Evolutionary conservation across 2,329 filamentous ascomycete species (phyloP), one percentile per base, ranked within the genome.

Genomic region (Apiospora sp.): DNA sequence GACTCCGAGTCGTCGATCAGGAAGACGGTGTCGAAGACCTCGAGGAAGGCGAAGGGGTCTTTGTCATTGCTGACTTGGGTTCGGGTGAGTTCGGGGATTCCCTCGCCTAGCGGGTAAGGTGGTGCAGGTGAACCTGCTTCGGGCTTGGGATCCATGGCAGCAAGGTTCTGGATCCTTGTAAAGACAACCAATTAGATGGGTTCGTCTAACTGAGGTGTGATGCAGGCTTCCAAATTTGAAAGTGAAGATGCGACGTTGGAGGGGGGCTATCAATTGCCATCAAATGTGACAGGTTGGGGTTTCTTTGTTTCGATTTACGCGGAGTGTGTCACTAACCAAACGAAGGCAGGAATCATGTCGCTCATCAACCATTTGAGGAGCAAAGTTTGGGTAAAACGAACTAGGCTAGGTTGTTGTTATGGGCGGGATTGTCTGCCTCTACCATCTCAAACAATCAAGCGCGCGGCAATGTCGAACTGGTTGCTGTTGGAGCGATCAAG

Each of bases 1-100:
- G 88, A 91, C 24, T 88, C 89, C 44, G 89, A 92, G 81, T 95
- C 92, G 78, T 94, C 92, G 78, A 95, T 93, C 0, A 94, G 82
- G 78, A 94, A 91, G n/a, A 92, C 82, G 2, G 92, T 94, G 80
- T 94, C 91, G 79, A 94, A 94, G 69, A 85, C 24, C 24, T 22
- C 67, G 24, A 46, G 67, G 43, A 64, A 64, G 67, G 67, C 41
- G 24, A 68, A 46, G 67, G 67, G 67, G 67, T 68, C 67, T 12
- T 68, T 48, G 16, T 68, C 41, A n/a, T 64, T 64, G 22, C 19
- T 41, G 34, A 48, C 41, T 10, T 44, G 41, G 41, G 22, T n/a
- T 2, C 8, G 41, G 41, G 24, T 68, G n/a, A 48, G 41, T n/a
- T 68, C 41, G n/a, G 67, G 67, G 2, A 48, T 48, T 27, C 44